Evolutionary conservation across 2,329 filamentous ascomycete genomes (phyloP).

Genomic region (Drechslerella stenobrocha): DNA sequence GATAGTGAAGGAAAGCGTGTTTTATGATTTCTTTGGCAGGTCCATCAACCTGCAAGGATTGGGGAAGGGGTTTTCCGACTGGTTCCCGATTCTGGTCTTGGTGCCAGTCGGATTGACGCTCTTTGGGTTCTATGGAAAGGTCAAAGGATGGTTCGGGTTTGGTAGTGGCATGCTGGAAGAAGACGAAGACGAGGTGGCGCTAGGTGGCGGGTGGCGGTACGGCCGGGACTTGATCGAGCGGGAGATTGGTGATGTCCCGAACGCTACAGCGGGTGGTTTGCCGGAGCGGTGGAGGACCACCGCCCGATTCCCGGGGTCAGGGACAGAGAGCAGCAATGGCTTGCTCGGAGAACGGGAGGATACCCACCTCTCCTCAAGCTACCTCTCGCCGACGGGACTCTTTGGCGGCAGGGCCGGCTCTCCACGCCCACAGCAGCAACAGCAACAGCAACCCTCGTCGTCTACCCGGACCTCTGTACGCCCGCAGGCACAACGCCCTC

Average conservation of each 20-base stretch:
- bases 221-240: conserved; percentile 86
- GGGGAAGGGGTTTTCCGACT: conserved; percentile 79
- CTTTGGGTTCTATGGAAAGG: conserved; percentile 84
- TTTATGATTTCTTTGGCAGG: conserved; percentile 82
- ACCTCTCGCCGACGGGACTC: conserved; percentile 20
- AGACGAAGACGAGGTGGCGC: conserved; percentile 60
- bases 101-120: conserved; percentile 81
- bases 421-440: conserved; percentile 19
- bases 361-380: conserved; percentile 30
- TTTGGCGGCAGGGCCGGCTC: conserved; percentile 12
- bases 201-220: conserved; percentile 80
- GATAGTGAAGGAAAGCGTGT: conserved; percentile 75
- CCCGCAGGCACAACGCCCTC: conserved; percentile 28
- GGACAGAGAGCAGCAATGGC: conserved; percentile 40
- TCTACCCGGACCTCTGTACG: conserved; percentile 11
- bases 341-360: conserved; percentile 29
- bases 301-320: conserved; percentile 53
- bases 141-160: conserved; percentile 76
- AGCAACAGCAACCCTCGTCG: conserved; percentile 15
- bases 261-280: conserved; percentile 56
- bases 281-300: conserved; percentile 51
- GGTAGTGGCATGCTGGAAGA: conserved; percentile 77
- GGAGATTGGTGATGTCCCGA: conserved; percentile 70
- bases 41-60: conserved; percentile 81
- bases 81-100: conserved; percentile 86